These are phyloP conservation scores for Abrus pulchellus DNA, from an alignment of 306 rosid genomes.

Conservation along the genomic window DNA sequence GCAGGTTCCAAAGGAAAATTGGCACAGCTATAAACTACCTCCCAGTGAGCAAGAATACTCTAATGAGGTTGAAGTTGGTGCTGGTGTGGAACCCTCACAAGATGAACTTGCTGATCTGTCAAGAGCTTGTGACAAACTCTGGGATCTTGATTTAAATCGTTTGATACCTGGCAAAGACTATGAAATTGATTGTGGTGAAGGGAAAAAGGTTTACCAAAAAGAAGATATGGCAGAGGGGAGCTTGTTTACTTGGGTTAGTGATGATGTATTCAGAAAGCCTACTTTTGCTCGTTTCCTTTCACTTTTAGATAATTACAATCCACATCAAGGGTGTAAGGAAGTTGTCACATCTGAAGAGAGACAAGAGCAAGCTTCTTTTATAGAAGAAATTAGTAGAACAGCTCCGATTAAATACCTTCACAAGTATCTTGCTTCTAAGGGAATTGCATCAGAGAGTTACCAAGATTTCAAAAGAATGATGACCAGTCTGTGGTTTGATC, in stretches of 20 bases:
- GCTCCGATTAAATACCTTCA: slow-evolving; percentile 91
- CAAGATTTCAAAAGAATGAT: slow-evolving; percentile 78
- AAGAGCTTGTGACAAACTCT: slow-evolving; percentile 78
- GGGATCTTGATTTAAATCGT: slow-evolving; percentile 90
- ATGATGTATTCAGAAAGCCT: slow-evolving; percentile 76
- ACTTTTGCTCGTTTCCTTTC: slow-evolving; percentile 89
- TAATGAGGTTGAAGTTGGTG: slow-evolving; percentile 68
- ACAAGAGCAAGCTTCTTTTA: slow-evolving; percentile 92
- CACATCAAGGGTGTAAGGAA: slow-evolving; percentile 80
- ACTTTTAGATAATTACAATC: slow-evolving; percentile 91
- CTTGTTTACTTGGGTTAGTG: slow-evolving; percentile 77
- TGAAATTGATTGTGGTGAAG: slow-evolving; percentile 94
- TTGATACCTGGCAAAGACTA: slow-evolving; percentile 85
- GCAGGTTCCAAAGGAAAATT: slow-evolving; percentile 77
- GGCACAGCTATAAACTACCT: slow-evolving; percentile 77
- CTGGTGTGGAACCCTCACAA: slow-evolving; percentile 66
- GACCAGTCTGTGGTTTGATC: slow-evolving; percentile 85
- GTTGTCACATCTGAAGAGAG: slow-evolving; percentile 91
- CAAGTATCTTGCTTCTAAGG: slow-evolving; percentile 75
- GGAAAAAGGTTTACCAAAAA: slow-evolving; percentile 77
- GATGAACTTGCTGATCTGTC: slow-evolving; percentile 81
- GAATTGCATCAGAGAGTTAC: slow-evolving; percentile 62
- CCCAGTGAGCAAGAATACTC: slow-evolving; percentile 80
- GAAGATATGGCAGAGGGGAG: slow-evolving; percentile 82
- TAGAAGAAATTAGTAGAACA: slow-evolving; percentile 96